Evolutionary conservation across 139 green algal species (phyloP).

Genomic region (Tetraselmis striata): DNA sequence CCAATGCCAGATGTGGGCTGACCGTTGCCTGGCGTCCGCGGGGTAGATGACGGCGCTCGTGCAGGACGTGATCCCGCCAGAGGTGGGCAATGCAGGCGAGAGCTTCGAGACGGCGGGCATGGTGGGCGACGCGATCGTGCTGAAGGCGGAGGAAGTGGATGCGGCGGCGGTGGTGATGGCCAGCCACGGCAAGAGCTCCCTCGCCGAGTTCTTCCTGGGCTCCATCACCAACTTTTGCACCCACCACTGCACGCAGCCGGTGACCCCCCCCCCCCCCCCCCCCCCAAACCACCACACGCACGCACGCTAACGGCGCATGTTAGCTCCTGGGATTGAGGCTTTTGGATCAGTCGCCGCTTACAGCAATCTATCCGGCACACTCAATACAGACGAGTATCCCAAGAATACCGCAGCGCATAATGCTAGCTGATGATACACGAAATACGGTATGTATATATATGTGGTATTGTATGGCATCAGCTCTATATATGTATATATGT

Average conservation of each 20-base stretch:
- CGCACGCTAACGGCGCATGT: neutral
- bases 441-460: too few relatives aligned
- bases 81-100: neutral
- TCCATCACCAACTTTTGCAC: slow-evolving; percentile 50
- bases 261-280: slow-evolving; percentile 3
- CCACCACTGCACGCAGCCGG: slow-evolving; percentile 40
- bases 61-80: neutral
- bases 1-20: too few relatives aligned
- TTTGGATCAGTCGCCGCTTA: too few relatives aligned
- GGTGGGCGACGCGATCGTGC: slow-evolving; percentile 30
- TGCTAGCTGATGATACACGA: too few relatives aligned
- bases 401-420: too few relatives aligned
- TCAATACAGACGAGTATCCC: too few relatives aligned
- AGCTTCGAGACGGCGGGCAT: neutral
- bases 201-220: slow-evolving; percentile 55
- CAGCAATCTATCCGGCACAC: too few relatives aligned
- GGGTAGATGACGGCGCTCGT: neutral
- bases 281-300: neutral
- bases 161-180: slow-evolving; percentile 44
- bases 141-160: slow-evolving; percentile 39
- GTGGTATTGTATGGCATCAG: too few relatives aligned
- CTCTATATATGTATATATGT: too few relatives aligned
- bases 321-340: too few relatives aligned
- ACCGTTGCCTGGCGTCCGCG: too few relatives aligned
- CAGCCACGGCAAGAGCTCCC: slow-evolving; percentile 45